These are phyloP conservation scores for Pelargonium fulgidum DNA, from an alignment of 441 rosid genomes.

Conservation along the genomic window DNA sequence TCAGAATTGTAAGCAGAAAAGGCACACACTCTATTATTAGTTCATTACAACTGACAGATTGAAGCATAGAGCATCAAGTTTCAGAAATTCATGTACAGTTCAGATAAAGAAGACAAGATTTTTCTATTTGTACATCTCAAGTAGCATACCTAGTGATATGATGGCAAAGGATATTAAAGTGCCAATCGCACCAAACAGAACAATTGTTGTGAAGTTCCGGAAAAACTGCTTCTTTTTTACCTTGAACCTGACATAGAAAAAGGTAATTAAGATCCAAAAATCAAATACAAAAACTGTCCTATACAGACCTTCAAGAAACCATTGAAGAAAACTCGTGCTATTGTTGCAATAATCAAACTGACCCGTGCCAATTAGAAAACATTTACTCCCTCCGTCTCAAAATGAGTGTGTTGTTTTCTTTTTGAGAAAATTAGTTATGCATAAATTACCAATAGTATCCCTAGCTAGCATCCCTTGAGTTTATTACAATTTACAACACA, in stretches of 20 bases:
- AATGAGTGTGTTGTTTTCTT: too few relatives aligned
- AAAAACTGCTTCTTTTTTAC: conserved; percentile 59
- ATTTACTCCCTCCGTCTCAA: too few relatives aligned
- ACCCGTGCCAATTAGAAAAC: too few relatives aligned
- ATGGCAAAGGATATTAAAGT: conserved; percentile 48
- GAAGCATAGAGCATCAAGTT: neutral
- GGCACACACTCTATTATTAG: too few relatives aligned
- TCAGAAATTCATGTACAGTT: neutral
- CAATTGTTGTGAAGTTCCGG: conserved; percentile 42
- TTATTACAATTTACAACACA: too few relatives aligned
- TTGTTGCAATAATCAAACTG: neutral
- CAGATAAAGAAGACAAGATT: too few relatives aligned
- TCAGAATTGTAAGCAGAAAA: neutral
- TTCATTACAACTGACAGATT: neutral
- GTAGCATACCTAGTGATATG: conserved; percentile 38
- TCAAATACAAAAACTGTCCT: neutral
- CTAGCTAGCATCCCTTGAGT: too few relatives aligned
- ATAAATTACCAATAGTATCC: too few relatives aligned
- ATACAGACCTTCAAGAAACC: neutral
- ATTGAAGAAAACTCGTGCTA: neutral
- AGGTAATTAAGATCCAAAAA: conserved; percentile 7
- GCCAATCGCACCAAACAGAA: conserved; percentile 48
- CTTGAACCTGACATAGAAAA: conserved; percentile 40
- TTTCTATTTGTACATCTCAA: too few relatives aligned
- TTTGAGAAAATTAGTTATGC: too few relatives aligned